Percentiles rank a stretch among this genome's conserved stretches.
phyloP scores from a whole-genome alignment of 495 filamentous ascomycete genomes.

The Evansstolkia leycettana region DNA sequence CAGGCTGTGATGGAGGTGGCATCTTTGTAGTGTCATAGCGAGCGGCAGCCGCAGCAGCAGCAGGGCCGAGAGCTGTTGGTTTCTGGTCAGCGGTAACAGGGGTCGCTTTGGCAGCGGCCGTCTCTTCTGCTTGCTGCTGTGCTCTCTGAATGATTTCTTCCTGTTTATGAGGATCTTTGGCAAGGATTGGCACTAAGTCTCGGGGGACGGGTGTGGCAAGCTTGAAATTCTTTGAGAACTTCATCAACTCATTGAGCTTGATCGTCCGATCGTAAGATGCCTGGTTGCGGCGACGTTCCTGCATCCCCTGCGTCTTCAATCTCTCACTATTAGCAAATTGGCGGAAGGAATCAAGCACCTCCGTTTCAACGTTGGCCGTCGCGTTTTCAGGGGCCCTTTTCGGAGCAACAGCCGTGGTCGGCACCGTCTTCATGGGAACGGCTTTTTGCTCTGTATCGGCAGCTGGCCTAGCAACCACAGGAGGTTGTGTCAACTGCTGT shows the following conservation, averaged over 20 bases:
- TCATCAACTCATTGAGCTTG: slow-evolving; percentile 88
- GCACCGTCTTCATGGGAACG: slow-evolving; percentile 8
- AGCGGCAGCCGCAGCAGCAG: slow-evolving; percentile 14
- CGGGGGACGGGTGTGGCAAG: slow-evolving; percentile 79
- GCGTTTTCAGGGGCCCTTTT: slow-evolving; percentile 42
- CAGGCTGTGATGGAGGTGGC: slow-evolving; percentile 21
- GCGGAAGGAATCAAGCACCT: slow-evolving; percentile 70
- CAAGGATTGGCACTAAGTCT: slow-evolving; percentile 87
- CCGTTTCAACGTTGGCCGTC: slow-evolving; percentile 63
- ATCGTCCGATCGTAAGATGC: slow-evolving; percentile 65
- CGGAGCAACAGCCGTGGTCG: slow-evolving; percentile 9
- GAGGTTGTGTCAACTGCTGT: slow-evolving; percentile 10
- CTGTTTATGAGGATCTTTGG: slow-evolving; percentile 89
- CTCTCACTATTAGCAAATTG: slow-evolving; percentile 72
- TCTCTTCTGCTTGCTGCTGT: slow-evolving; percentile 48
- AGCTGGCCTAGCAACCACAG: slow-evolving; percentile 7
- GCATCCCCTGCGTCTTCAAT: slow-evolving; percentile 52
- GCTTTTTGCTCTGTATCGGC: slow-evolving; percentile 31
- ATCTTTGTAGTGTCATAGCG: slow-evolving; percentile 20
- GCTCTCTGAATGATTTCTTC: slow-evolving; percentile 83
- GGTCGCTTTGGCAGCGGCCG: slow-evolving; percentile 31
- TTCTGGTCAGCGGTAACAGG: slow-evolving; percentile 25
- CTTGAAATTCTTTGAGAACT: slow-evolving; percentile 90
- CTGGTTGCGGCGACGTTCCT: slow-evolving; percentile 58
- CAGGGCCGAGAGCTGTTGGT: slow-evolving; percentile 13